phyloP scores from a whole-genome alignment of 805 yeast species.

The Clavispora carvajalis region DNA sequence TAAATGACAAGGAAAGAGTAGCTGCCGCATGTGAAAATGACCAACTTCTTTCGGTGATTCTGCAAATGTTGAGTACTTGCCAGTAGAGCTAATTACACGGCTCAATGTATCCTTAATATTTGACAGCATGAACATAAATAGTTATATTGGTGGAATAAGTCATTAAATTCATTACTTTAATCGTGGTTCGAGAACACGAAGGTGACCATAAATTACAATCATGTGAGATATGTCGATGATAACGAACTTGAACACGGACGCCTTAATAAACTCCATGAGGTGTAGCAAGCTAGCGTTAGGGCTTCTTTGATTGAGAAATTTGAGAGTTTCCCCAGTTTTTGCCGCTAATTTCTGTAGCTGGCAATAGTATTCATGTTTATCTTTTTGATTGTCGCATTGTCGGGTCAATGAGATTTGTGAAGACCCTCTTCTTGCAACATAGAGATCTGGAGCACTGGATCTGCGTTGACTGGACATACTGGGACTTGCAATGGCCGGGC shows the following conservation, averaged over 20 bases:
- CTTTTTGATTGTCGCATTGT: constrained; percentile 25
- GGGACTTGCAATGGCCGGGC: constrained; percentile 12
- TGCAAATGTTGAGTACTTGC: constrained; percentile 87
- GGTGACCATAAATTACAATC: constrained; percentile 28
- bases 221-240: constrained; percentile 32
- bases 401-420: constrained; percentile 10
- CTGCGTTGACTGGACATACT: constrained; percentile 21
- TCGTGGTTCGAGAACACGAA: constrained; percentile 1
- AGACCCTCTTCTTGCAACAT: constrained; percentile 17
- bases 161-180: neutral
- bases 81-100: constrained; percentile 15
- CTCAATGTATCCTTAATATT: too few relatives aligned
- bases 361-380: constrained; percentile 31
- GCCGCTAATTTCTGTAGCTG: constrained; percentile 20
- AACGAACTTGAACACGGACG: constrained; percentile 30
- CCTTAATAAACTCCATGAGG: constrained; percentile 33
- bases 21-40: constrained; percentile 98
- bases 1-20: constrained; percentile 95
- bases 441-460: constrained; percentile 14
- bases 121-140: neutral
- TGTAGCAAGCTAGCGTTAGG: constrained; percentile 17
- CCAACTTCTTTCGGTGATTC: constrained; percentile 82
- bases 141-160: too few relatives aligned
- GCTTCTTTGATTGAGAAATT: constrained; percentile 8
- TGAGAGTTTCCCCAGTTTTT: constrained; percentile 8